phyloP scores from a whole-genome alignment of 306 rosid species.

The Begonia fuchsioides region DNA sequence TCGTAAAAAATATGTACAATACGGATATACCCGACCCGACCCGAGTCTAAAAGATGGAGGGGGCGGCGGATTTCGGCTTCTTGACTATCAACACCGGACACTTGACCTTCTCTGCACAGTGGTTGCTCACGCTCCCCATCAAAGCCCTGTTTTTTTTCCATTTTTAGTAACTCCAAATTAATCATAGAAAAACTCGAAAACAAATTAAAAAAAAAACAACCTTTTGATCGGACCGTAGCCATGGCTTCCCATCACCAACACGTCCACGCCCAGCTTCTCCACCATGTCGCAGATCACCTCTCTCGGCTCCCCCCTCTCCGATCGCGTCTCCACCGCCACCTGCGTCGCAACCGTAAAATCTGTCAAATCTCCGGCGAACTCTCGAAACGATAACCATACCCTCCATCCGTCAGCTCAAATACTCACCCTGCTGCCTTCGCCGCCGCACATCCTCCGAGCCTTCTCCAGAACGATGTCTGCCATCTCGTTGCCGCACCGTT shows the following conservation, averaged over 20 bases:
- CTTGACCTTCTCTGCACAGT: too few relatives aligned
- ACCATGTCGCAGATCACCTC: too few relatives aligned
- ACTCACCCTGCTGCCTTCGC: constrained; percentile 33
- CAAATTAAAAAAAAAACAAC: constrained; percentile 10
- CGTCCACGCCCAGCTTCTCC: too few relatives aligned
- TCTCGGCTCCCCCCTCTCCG: too few relatives aligned
- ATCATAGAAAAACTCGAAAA: too few relatives aligned
- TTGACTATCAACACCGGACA: constrained; percentile 70
- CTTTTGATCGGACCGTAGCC: constrained; percentile 79
- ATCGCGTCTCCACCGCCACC: too few relatives aligned
- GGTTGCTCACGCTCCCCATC: constrained; percentile 92
- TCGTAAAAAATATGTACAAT: too few relatives aligned
- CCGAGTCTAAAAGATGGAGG: constrained; percentile 1
- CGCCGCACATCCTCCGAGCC: constrained; percentile 48
- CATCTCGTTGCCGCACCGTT: constrained; percentile 35
- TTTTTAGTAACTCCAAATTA: neutral
- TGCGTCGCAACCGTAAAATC: neutral
- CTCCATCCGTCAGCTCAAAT: neutral
- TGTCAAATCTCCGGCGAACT: neutral
- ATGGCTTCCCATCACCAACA: constrained; percentile 85
- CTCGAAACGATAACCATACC: neutral
- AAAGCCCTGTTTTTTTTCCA: constrained; percentile 46
- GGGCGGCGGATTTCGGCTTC: constrained; percentile 42
- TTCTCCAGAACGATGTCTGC: constrained; percentile 41
- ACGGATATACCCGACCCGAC: too few relatives aligned